Base-by-base conservation (phyloP, 257 asterid genomes). In the Primulina huaijiensis region DNA sequence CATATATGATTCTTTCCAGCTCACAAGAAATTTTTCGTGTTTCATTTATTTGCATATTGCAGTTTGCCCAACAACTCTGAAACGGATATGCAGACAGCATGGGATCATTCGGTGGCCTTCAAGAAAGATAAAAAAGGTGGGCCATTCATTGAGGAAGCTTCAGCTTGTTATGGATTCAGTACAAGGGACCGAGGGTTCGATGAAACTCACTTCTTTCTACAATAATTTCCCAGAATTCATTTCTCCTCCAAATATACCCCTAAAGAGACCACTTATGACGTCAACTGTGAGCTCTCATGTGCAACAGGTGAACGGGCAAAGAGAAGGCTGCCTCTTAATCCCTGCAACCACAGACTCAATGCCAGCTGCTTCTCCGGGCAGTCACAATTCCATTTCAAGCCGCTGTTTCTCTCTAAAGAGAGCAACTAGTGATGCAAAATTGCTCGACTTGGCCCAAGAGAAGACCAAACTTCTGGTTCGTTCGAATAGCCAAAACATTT, bases 41-140 rank as follows among this genome's bases (percentile, higher is more conserved):
- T 17, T 50, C 20, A 16, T 50, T 50, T 10, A 14, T 16, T 50
- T 16, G 20, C 35, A 38, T 64, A 10, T 78, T 82, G 79, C 97
- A 90, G 96, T 90, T 65, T 90, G 96, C 64, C 97, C 96, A 40
- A 88, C 96, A 43, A 90, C 97, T 56, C 80, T 90, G 86, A 88
- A 88, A 80, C 88, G 96, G 72, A 90, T 90, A 80, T 90, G 97
- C 86, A 82, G 97, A 74, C 92, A 85, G 67, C 95, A 90, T 20
- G 97, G 97, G 65, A 90, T 88, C 60, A 81, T 82, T 3, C 80
- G 96, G 64, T 90, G 96, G 97, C 97, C 97, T 52, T 90, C 97
- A 62, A 77, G 94, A 37, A 90, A 90, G 90, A 87, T 90, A 83
- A 88, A 85, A 88, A 88, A 90, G 81, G 97, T 90, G 3, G 89